Base-by-base conservation (phyloP, 129 eudicot genomes). In the Saussurea involucrata region DNA sequence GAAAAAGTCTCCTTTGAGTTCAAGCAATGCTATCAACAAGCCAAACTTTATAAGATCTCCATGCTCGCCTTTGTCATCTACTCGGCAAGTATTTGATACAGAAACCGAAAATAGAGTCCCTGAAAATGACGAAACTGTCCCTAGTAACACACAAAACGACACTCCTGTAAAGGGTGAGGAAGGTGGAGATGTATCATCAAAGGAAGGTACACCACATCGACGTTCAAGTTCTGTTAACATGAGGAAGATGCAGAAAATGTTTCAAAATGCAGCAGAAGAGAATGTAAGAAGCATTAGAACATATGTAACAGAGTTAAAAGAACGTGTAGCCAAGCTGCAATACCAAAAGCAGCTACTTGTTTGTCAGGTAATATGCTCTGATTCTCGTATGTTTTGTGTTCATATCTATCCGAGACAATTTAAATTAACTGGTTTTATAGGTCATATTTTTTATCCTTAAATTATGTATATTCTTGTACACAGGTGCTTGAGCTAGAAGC, bases 401-500 rank as follows among this genome's bases (percentile, higher is more conserved):
- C 21, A 22, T n/a, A 4, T 53, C 5, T 53, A 53, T 5, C 13
- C 61, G 0, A 9, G 8, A 53, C n/a, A n/a, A n/a, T n/a, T n/a
- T n/a, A n/a, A n/a, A 15, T 49, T 49, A 49, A 49, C 8, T 2
- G 1, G 60, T 49, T 49, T 53, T 17, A 53, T 53, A 5, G 22
- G 22, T 53, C 61, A 53, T n/a, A n/a, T n/a, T n/a, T n/a, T n/a
- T n/a, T n/a, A n/a, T n/a, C n/a, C 32, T 31, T 66, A 25, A 42
- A 15, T 72, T 6, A 66, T 73, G 24, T 66, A 66, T 36, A 17
- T 11, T 37, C 31, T 60, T 74, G 8, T 44, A 24, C 8, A 21
- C 76, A 94, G 98, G 98, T 94, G 75, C 97, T 94, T 77, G 98
- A 89, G 82, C 79, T 94, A 57, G 97, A 94, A 86, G 97, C 98